Base-by-base conservation (phyloP, 2,329 filamentous ascomycete species). In the Fusarium dlaminii region DNA sequence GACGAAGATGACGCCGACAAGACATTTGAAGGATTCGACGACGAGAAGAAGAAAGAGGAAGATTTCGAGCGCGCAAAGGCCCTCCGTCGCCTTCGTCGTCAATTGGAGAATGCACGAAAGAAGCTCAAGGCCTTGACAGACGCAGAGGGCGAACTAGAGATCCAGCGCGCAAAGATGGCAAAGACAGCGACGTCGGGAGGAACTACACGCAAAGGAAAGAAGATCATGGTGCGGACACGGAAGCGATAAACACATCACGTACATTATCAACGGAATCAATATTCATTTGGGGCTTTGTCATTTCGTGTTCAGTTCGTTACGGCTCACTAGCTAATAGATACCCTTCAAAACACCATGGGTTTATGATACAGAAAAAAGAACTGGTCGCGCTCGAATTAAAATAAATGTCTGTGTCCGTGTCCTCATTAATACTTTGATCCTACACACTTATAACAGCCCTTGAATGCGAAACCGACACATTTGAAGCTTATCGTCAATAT, bases 111-210 rank as follows among this genome's bases (percentile, higher is more conserved):
- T 27, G 86, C 88, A 11, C 86, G 84, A 72, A 86, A 88, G 81
- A 88, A 90, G 80, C 83, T 91, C 70, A 84, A 85, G 77, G 83
- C 84, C 4, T 81, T 92, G 34, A 83, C 86, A n/a, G 83, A 86
- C 29, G 87, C 89, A 30, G 90, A 92, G 81, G 81, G 84, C 43
- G 83, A 87, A 74, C 83, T 92, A 32, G 89, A 90, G 70, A 68
- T 90, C 62, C 89, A 91, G 80, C 84, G 87, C 67, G 88, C 89
- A 24, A 89, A 87, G 79, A 92, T 91, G 90, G 89, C 89, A 40
- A 92, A 92, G 84, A 90, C 89, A 73, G 84, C 87, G 14, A 91
- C 90, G 5, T 86, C 87, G 11, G 89, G 88, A 42, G 89, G 89
- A 20, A 78, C 85, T n/a, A 91, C 88, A 34, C 90, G 89, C 79